Conservation (phyloP, 2,329 filamentous ascomycete species). For the Neocatenulostroma microsporum region DNA sequence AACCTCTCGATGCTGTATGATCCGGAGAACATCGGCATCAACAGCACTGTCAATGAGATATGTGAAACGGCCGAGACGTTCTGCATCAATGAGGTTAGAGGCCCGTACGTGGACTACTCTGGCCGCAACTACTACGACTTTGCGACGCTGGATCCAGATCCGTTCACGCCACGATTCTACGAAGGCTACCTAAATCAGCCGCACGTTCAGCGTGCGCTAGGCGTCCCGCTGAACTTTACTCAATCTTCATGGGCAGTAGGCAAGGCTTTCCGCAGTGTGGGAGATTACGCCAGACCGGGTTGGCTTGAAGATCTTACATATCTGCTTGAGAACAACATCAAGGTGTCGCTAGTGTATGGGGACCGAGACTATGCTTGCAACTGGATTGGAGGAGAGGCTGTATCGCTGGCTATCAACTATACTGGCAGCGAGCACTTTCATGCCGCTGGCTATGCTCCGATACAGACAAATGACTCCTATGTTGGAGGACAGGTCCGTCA, state of each 20-base stretch:
- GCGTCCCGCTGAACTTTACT: constrained; percentile 42
- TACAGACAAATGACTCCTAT: constrained; percentile 22
- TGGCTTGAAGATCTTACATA: constrained; percentile 20
- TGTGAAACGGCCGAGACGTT: constrained; percentile 31
- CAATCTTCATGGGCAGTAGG: constrained; percentile 6
- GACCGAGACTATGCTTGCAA: constrained; percentile 24
- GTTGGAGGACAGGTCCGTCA: constrained; percentile 27
- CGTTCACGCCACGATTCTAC: constrained; percentile 14
- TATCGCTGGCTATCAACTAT: constrained; percentile 23
- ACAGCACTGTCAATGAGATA: constrained; percentile 30
- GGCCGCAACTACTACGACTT: constrained; percentile 20
- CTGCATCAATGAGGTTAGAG: constrained; percentile 13
- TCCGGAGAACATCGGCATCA: constrained; percentile 38
- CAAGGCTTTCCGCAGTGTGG: constrained; percentile 8
- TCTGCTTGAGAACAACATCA: constrained; percentile 18
- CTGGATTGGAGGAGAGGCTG: constrained; percentile 24
- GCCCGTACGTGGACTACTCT: constrained; percentile 8
- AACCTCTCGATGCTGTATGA: constrained; percentile 45
- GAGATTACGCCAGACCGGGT: constrained; percentile 16
- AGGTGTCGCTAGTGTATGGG: constrained; percentile 23
- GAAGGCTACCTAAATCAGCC: constrained; percentile 40
- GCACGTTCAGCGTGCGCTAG: constrained; percentile 39
- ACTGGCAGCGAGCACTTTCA: constrained; percentile 15
- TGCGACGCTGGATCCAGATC: constrained; percentile 15
- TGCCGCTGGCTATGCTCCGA: constrained; percentile 25